phyloP scores from a whole-genome alignment of 805 yeast species.

The Candida piceae region DNA sequence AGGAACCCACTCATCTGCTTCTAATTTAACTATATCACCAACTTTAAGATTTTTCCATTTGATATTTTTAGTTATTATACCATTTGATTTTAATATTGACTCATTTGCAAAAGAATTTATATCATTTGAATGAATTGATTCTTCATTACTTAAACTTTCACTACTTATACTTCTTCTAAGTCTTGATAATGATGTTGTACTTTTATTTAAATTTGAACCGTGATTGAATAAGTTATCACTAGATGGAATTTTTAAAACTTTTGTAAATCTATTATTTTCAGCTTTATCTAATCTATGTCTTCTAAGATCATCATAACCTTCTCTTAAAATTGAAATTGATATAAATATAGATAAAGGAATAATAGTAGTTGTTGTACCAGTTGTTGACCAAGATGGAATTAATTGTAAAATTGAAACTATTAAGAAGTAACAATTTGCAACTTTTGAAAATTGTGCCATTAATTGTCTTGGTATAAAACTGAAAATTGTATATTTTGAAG shows the following conservation, averaged over 20 bases:
- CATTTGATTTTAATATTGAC: conserved; percentile 11
- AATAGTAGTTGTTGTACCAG: conserved; percentile 93
- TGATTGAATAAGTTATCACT: conserved; percentile 4
- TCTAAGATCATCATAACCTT: conserved; percentile 89
- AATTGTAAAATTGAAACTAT: conserved; percentile 87
- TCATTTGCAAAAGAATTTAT: conserved; percentile 23
- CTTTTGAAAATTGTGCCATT: conserved; percentile 83
- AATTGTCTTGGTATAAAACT: conserved; percentile 86
- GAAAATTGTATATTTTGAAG: conserved; percentile 77
- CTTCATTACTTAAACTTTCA: conserved; percentile 14
- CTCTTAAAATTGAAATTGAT: conserved; percentile 83
- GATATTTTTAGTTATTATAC: conserved; percentile 18
- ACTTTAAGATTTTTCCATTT: conserved; percentile 78
- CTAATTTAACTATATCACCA: conserved; percentile 76
- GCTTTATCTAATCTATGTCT: conserved; percentile 80
- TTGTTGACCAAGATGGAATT: conserved; percentile 97
- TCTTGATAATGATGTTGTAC: conserved; percentile 26
- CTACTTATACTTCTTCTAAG: conserved; percentile 19
- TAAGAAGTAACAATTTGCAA: conserved; percentile 90
- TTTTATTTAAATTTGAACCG: conserved; percentile 18
- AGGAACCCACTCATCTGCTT: conserved; percentile 88
- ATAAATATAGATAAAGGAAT: conserved; percentile 83
- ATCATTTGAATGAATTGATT: conserved; percentile 7
- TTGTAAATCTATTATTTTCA: conserved; percentile 61
- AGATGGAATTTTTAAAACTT: conserved; percentile 31